Conservation (phyloP, 192 early-diverging fungal species). For the Phlyctochytrium arcticum region DNA sequence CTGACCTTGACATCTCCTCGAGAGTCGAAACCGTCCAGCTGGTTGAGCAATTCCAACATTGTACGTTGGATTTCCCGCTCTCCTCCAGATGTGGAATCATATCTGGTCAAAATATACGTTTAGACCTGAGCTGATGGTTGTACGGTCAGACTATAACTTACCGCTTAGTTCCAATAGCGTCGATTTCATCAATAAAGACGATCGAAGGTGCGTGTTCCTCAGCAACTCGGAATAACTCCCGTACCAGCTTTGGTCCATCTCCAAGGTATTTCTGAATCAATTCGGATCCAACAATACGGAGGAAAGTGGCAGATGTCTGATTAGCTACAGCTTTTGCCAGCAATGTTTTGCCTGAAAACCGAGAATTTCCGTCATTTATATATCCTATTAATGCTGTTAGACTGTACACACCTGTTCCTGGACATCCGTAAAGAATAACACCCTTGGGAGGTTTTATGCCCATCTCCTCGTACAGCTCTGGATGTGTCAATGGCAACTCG, state of each 20-base stretch:
- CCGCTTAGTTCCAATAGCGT: slow-evolving; percentile 96
- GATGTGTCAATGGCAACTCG: slow-evolving; percentile 94
- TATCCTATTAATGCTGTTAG: neutral
- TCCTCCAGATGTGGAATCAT: slow-evolving; percentile 90
- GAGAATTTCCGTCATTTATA: neutral
- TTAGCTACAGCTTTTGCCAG: slow-evolving; percentile 98
- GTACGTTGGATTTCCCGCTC: slow-evolving; percentile 97
- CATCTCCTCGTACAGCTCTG: slow-evolving; percentile 97
- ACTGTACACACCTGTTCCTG: slow-evolving; percentile 73
- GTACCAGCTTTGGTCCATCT: slow-evolving; percentile 96
- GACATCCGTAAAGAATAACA: slow-evolving; percentile 92
- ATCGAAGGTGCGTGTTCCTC: slow-evolving; percentile 95
- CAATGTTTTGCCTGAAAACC: slow-evolving; percentile 72
- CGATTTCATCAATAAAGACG: slow-evolving; percentile 99
- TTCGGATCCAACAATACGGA: slow-evolving; percentile 96
- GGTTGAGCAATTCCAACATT: slow-evolving; percentile 95
- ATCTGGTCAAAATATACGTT: slow-evolving; percentile 43
- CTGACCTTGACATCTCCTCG: slow-evolving; percentile 88
- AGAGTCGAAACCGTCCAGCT: slow-evolving; percentile 97
- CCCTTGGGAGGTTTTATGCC: slow-evolving; percentile 98
- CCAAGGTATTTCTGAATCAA: slow-evolving; percentile 99
- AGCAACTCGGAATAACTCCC: slow-evolving; percentile 95
- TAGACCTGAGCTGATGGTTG: no score
- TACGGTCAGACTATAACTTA: no score
- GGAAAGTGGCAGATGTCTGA: slow-evolving; percentile 96